phyloP scores from a whole-genome alignment of 1,284 basidiomycete species.

The Boletus sp. region DNA sequence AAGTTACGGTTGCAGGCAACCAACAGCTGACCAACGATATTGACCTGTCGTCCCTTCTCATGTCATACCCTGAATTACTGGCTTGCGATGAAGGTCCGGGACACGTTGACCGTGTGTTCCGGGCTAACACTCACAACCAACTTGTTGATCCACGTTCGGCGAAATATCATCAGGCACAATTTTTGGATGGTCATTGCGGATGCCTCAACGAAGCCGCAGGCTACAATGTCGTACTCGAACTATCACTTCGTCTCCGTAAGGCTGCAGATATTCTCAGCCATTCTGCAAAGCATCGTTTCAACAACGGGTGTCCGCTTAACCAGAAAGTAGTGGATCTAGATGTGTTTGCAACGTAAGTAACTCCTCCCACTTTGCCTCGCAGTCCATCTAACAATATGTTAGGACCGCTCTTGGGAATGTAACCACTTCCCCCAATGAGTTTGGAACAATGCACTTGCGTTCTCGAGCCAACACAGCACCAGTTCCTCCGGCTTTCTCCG shows the following conservation, averaged over 20 bases:
- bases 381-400: conserved; percentile 5
- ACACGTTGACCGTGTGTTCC: conserved; percentile 11
- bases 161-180: conserved; percentile 16
- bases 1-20: conserved; percentile 32
- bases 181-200: conserved; percentile 44
- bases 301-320: conserved; percentile 46
- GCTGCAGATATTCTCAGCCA: conserved; percentile 53
- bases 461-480: too few relatives aligned
- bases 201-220: conserved; percentile 51
- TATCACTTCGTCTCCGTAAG: conserved; percentile 57
- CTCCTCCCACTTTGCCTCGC: background rate
- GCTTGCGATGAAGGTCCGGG: conserved; percentile 17
- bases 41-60: conserved; percentile 41
- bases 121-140: conserved; percentile 1
- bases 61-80: conserved; percentile 36
- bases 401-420: conserved; percentile 40
- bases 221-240: conserved; percentile 56
- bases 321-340: conserved; percentile 57
- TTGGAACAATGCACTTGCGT: conserved; percentile 13
- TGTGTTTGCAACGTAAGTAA: conserved; percentile 50
- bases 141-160: conserved; percentile 9
- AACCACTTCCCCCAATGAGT: conserved; percentile 25
- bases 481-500: conserved; percentile 13
- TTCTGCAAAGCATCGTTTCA: conserved; percentile 46
- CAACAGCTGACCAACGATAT: conserved; percentile 25